Evolutionary conservation across 2,329 filamentous ascomycete genomes (phyloP), one percentile per base, ranked within the genome.

Genomic region (Talaromyces atroroseus): DNA sequence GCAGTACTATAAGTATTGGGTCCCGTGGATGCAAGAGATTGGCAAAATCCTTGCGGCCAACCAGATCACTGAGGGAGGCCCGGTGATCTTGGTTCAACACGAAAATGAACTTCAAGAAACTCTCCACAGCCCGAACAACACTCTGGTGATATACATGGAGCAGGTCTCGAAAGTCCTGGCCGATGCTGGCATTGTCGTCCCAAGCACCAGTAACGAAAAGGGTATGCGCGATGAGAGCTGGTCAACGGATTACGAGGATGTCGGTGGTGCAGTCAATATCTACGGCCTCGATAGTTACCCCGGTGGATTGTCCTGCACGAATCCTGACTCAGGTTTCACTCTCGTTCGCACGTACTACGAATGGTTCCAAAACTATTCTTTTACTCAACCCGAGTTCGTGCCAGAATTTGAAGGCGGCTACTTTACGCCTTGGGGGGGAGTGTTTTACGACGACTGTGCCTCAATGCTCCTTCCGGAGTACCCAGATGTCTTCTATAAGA

Each of bases 31-130:
- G 21, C 61, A 63, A 5, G 64, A 74, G 52, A 71, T 81, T 24
- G 78, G 77, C 16, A 65, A 70, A 16, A 78, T 80, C 42, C 75
- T 82, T 55, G 74, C 73, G 2, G 70, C 68, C 32, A 80, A 82
- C 0, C 89, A 94, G 63, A 92, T 95, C 64, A 92, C 88, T 1
- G 88, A 92, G 53, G 89, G 88, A 0, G 90, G 90, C 0, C 89
- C 89, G 0, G 80, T 94, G 5, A 89, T 94, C 58, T 73, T 92
- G 1, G 80, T 88, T 44, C 90, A 95, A 68, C 86, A 87, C 0
- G 90, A 95, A 68, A 95, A 94, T 60, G 90, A 94, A 68, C 91
- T 92, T 65, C 84, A 81, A 1, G 71, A 75, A n/a, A 77, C 76
- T 1, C 71, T 73, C 16, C 73, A 72, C 5, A 74, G 74, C 2